phyloP scores from a whole-genome alignment of 2,329 filamentous ascomycete genomes.

The Ilyonectria robusta region DNA sequence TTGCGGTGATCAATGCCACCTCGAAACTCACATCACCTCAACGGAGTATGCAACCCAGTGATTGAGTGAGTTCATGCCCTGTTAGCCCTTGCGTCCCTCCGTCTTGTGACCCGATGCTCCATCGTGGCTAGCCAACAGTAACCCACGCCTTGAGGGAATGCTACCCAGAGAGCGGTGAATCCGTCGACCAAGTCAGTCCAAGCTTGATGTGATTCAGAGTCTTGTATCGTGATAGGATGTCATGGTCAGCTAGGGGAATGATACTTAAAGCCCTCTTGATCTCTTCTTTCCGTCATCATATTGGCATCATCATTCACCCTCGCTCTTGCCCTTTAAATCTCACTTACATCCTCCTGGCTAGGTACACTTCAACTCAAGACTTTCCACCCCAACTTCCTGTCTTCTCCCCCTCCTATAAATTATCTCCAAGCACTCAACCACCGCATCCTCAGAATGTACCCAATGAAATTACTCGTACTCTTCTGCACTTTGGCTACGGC shows the following conservation, averaged over 20 bases:
- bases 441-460: slow-evolving; percentile 36
- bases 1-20: slow-evolving; percentile 33
- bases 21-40: slow-evolving; percentile 26
- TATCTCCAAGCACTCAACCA: neutral
- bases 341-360: slow-evolving; percentile 1
- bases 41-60: slow-evolving; percentile 6
- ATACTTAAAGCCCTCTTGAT: slow-evolving; percentile 19
- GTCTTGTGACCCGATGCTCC: slow-evolving; percentile 33
- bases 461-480: slow-evolving; percentile 36
- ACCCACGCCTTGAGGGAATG: slow-evolving; percentile 29
- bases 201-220: slow-evolving; percentile 18
- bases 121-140: slow-evolving; percentile 39
- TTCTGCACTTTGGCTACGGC: slow-evolving; percentile 39
- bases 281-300: slow-evolving; percentile 8
- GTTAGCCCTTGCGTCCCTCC: slow-evolving; percentile 8
- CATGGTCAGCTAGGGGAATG: slow-evolving; percentile 1
- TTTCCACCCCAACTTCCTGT: neutral
- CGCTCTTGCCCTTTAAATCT: neutral
- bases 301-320: neutral
- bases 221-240: slow-evolving; percentile 10
- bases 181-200: slow-evolving; percentile 11
- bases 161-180: slow-evolving; percentile 11
- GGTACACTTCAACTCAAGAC: neutral
- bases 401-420: slow-evolving; percentile 10
- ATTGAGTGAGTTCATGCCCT: slow-evolving; percentile 17